These are phyloP conservation scores for Globisporangium ultimum DNA, from an alignment of 352 stramenopile genomes.

Conservation along the genomic window DNA sequence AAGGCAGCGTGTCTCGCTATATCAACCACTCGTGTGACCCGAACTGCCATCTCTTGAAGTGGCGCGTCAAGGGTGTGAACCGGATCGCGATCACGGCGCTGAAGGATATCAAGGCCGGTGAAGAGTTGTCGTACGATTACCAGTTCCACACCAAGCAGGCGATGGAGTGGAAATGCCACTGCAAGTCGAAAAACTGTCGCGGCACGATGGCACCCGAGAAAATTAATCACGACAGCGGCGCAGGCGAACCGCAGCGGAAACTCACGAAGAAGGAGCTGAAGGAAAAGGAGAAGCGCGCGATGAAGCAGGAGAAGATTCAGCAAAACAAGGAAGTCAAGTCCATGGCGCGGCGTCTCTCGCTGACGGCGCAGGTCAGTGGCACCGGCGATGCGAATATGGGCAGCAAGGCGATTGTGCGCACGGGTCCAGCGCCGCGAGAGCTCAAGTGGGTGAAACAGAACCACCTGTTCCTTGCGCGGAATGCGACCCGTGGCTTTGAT, in stretches of 20 bases:
- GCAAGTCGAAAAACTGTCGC: constrained; percentile 72
- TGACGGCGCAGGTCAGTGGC: constrained; percentile 53
- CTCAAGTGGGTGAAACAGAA: constrained; percentile 49
- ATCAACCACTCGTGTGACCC: constrained; percentile 98
- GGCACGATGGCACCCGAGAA: constrained; percentile 86
- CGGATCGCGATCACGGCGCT: constrained; percentile 92
- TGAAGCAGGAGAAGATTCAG: constrained; percentile 64
- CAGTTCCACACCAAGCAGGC: constrained; percentile 89
- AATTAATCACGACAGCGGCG: constrained; percentile 34
- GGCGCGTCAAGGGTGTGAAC: constrained; percentile 91
- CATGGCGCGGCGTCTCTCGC: constrained; percentile 52
- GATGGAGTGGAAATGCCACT: constrained; percentile 87
- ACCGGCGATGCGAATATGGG: constrained; percentile 40
- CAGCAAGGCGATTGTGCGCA: constrained; percentile 58
- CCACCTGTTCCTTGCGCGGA: constrained; percentile 56
- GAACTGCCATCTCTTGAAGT: constrained; percentile 94
- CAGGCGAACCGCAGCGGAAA: constrained; percentile 42
- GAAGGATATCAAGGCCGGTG: constrained; percentile 83
- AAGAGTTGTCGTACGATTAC: constrained; percentile 95
- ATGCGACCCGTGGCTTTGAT: constrained; percentile 63
- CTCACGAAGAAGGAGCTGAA: constrained; percentile 78
- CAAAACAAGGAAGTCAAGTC: constrained; percentile 65
- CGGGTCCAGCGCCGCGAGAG: constrained; percentile 52
- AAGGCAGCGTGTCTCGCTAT: constrained; percentile 93
- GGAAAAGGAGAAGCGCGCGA: constrained; percentile 63